These are phyloP conservation scores for Aurantiochytrium sp. DNA, from an alignment of 108 stramenopile species.

Conservation along the genomic window DNA sequence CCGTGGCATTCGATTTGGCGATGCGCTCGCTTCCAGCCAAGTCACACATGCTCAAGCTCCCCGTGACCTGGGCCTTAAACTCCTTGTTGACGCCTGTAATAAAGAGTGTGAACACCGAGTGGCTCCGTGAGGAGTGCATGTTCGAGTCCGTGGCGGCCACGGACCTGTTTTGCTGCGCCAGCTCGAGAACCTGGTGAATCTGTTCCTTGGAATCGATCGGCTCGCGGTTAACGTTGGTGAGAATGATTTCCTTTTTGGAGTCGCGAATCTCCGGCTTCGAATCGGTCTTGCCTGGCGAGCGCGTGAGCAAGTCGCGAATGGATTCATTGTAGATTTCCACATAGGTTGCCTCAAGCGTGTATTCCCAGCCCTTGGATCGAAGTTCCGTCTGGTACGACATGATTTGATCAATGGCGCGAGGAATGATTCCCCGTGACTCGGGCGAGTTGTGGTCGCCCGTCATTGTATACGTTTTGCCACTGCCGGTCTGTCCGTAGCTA, in stretches of 20 bases:
- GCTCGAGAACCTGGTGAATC: constrained; percentile 72
- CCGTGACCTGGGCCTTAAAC: constrained; percentile 70
- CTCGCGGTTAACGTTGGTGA: constrained; percentile 22
- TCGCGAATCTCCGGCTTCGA: background rate
- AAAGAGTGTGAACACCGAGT: constrained; percentile 96
- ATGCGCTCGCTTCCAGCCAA: constrained; percentile 94
- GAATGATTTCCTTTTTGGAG: constrained; percentile 22
- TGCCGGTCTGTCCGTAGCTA: constrained; percentile 78
- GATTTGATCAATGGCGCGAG: constrained; percentile 83
- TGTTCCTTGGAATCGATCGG: constrained; percentile 25
- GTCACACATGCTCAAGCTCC: constrained; percentile 94
- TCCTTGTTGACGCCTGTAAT: constrained; percentile 78
- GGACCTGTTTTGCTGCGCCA: constrained; percentile 78
- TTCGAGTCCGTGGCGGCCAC: constrained; percentile 97
- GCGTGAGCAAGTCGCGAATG: constrained; percentile 78
- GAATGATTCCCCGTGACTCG: constrained; percentile 84
- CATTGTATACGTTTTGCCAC: constrained; percentile 92
- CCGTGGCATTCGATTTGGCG: constrained; percentile 79
- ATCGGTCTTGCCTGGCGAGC: background rate
- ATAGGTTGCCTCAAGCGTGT: constrained; percentile 81
- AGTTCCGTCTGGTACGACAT: constrained; percentile 64
- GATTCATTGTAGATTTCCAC: constrained; percentile 99
- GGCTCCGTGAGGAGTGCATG: constrained; percentile 87
- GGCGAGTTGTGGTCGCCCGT: constrained; percentile 65
- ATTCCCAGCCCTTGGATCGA: constrained; percentile 83